A percentile compares a stretch with the other conserved stretches of the same genome.
Evolutionary conservation across 179 eudicot species (phyloP).

Genomic region (Corrigiola litoralis): DNA sequence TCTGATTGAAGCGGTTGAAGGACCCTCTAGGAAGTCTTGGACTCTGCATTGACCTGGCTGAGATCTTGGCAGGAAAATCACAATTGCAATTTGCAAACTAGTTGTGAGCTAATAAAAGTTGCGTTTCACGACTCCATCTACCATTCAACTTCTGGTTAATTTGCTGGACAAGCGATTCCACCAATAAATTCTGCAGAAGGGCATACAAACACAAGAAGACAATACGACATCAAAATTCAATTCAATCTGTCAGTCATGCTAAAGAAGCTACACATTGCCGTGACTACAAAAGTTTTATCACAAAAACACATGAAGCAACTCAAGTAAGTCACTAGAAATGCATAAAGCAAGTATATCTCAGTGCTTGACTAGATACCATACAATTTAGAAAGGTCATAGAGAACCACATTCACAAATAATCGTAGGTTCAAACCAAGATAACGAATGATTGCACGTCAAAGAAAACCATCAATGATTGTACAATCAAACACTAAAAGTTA

Average conservation of each 20-base stretch:
- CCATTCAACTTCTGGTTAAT: neutral
- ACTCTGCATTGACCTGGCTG: slow-evolving; percentile 15
- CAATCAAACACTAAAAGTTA: too few species aligned
- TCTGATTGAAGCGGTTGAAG: neutral
- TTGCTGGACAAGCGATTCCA: neutral
- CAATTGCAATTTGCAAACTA: neutral
- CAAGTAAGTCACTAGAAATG: neutral
- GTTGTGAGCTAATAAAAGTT: slow-evolving; percentile 11
- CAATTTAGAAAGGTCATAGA: too few species aligned
- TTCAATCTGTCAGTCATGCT: neutral
- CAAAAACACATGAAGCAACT: neutral
- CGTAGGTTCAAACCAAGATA: too few species aligned
- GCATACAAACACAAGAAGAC: neutral
- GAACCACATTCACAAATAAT: too few species aligned
- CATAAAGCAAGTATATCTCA: too few species aligned
- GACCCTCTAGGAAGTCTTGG: slow-evolving; percentile 1
- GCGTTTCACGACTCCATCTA: neutral
- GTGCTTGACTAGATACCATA: too few species aligned
- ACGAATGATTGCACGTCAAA: too few species aligned
- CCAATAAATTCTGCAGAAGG: slow-evolving; percentile 5
- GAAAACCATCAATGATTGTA: too few species aligned
- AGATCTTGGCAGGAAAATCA: neutral
- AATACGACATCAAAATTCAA: neutral
- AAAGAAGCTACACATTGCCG: neutral
- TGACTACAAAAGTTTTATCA: neutral